These are phyloP conservation scores for Coccomyxa sp. DNA, from an alignment of 139 green algal species.

Conservation along the genomic window DNA sequence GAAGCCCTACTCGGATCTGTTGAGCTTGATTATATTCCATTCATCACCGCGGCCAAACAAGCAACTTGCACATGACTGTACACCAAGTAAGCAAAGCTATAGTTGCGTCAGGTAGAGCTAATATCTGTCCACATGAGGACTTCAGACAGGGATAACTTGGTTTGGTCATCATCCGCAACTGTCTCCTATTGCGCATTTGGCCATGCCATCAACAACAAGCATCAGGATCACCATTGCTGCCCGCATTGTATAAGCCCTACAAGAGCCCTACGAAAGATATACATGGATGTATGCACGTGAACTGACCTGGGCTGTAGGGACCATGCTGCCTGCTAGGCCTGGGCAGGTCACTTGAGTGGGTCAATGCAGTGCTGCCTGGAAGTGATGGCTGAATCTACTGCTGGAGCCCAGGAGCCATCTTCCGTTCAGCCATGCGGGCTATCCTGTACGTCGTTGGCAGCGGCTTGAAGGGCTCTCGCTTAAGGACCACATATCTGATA, in stretches of 20 bases:
- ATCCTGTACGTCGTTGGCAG: conserved; percentile 33
- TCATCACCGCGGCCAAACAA: conserved; percentile 41
- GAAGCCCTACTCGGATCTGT: conserved; percentile 56
- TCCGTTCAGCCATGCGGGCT: conserved; percentile 12
- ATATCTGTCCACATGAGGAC: conserved; percentile 50
- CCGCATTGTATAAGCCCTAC: background rate
- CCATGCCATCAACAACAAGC: background rate
- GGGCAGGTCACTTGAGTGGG: too few species aligned
- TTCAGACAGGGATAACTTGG: conserved; percentile 79
- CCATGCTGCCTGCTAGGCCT: background rate
- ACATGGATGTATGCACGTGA: background rate
- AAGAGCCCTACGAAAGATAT: background rate
- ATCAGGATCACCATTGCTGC: background rate
- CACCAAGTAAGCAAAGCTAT: background rate
- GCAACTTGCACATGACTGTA: background rate
- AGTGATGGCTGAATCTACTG: background rate
- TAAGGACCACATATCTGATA: conserved; percentile 65
- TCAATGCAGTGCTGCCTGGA: background rate
- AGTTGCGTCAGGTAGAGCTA: conserved; percentile 77
- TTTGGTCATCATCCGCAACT: conserved; percentile 23
- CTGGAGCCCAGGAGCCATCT: background rate
- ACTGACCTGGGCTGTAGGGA: background rate
- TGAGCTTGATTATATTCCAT: conserved; percentile 75
- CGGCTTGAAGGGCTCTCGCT: conserved; percentile 24
- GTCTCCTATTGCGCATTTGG: background rate